Base-by-base conservation (phyloP, 78 protist genomes). In the Polysphondylium violaceum region DNA sequence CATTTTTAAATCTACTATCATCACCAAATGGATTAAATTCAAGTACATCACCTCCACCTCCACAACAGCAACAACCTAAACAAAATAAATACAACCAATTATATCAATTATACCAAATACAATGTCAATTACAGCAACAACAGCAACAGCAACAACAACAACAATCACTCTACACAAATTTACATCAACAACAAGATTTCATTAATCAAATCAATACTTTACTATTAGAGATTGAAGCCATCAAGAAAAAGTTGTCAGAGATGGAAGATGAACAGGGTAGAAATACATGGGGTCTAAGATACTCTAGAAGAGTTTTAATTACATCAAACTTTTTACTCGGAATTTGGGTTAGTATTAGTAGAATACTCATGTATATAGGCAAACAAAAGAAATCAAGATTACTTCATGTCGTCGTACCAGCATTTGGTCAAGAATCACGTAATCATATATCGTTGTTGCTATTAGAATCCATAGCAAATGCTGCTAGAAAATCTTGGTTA, bases 401-500 rank as follows among this genome's bases (percentile, higher is more conserved):
- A n/a, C 31, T 83, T 16, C 76, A 83, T 33, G 90, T 69, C 0
- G 74, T 83, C 7, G 90, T 83, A 11, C 90, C 90, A 0, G 11
- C 88, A 8, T 40, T 79, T 0, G 59, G 53, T 43, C 76, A 58
- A n/a, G 90, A 83, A 38, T 17, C 71, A 0, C 50, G 60, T 25
- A 83, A 83, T 29, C 90, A 69, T 69, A 69, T 83, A 21, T 25
- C 72, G 21, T 23, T 83, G 31, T 41, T 83, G 17, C 23, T 83
- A 43, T 40, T 83, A 12, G 90, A 83, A 40, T 76, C 90, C 8
- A 83, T 83, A 9, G 67, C 90, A 31, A 88, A 88, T 59, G 94
- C 94, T 8, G 78, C 87, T 0, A 63, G 94, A 58, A 88, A 88
- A 50, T 51, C 73, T 71, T 88, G 94, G 94, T 71, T 88, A 16